These are phyloP conservation scores for Chrysoporthe deuterocubensis DNA, from an alignment of 2,329 filamentous ascomycete genomes.

Conservation along the genomic window DNA sequence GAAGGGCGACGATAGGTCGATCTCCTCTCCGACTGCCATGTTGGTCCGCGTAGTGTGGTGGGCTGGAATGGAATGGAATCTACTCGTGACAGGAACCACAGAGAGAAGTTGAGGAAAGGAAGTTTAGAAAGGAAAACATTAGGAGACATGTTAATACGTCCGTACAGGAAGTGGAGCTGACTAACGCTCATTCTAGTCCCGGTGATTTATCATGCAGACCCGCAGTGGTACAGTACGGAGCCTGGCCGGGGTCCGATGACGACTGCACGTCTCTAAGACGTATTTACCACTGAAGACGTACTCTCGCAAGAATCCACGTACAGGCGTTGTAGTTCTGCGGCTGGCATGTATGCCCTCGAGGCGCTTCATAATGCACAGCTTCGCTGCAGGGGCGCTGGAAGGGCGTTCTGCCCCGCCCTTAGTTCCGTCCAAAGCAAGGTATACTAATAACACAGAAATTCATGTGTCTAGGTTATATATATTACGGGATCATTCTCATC, in stretches of 20 bases:
- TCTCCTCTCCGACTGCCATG: constrained; percentile 27
- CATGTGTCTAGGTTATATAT: not conserved
- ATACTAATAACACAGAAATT: not conserved
- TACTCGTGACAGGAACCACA: not conserved
- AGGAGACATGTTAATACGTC: too few relatives aligned
- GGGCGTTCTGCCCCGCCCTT: not conserved
- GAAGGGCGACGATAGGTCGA: constrained; percentile 49
- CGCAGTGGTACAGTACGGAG: not conserved
- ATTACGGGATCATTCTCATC: not conserved
- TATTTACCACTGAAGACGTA: not conserved
- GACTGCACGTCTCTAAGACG: not conserved
- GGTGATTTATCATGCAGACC: not conserved
- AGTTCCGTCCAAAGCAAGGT: not conserved
- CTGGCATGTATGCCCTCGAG: not conserved
- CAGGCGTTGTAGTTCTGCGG: not conserved
- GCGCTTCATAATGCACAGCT: not conserved
- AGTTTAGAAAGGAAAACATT: not conserved
- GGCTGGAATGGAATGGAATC: not conserved
- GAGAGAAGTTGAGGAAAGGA: not conserved
- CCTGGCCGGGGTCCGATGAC: not conserved
- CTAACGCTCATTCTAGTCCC: not conserved
- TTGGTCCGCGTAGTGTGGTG: not conserved
- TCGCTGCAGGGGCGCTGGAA: not conserved
- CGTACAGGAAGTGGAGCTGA: not conserved
- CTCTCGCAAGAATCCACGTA: not conserved